These are phyloP conservation scores for Pythium plurisporium DNA, from an alignment of 352 stramenopile genomes.

Conservation along the genomic window DNA sequence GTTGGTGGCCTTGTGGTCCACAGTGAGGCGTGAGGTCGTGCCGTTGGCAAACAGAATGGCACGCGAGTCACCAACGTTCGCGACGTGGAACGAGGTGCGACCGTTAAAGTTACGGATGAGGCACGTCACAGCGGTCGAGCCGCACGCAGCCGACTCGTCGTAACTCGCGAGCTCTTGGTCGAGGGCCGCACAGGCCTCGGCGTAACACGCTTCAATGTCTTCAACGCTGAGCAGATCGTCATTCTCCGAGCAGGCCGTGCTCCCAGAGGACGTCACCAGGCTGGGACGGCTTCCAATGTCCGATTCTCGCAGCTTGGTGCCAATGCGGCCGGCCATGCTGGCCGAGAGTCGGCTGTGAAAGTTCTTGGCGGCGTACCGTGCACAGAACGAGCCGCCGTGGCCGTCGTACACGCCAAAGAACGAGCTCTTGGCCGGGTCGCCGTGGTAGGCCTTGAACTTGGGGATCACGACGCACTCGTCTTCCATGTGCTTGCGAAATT, in stretches of 20 bases:
- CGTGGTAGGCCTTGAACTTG: conserved; percentile 51
- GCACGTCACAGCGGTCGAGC: conserved; percentile 74
- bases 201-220: conserved; percentile 62
- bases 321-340: conserved; percentile 38
- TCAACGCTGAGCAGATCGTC: conserved; percentile 52
- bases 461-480: conserved; percentile 78
- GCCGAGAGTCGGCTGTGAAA: conserved; percentile 54
- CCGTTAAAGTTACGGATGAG: conserved; percentile 55
- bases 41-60: conserved; percentile 56
- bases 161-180: conserved; percentile 62
- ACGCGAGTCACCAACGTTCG: conserved; percentile 76
- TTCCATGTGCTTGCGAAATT: conserved; percentile 79
- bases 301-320: conserved; percentile 30
- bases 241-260: conserved; percentile 25
- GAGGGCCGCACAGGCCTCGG: conserved; percentile 50
- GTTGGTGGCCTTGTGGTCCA: conserved; percentile 81
- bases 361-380: conserved; percentile 71
- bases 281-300: conserved; percentile 36
- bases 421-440: conserved; percentile 54
- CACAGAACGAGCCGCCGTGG: conserved; percentile 74
- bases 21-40: conserved; percentile 47
- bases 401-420: conserved; percentile 86
- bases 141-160: conserved; percentile 61
- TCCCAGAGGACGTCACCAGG: conserved; percentile 45
- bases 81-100: conserved; percentile 64